Evolutionary conservation across 2,329 filamentous ascomycete genomes (phyloP), one percentile per base, ranked within the genome.

Genomic region (Aspergillus brasiliensis): DNA sequence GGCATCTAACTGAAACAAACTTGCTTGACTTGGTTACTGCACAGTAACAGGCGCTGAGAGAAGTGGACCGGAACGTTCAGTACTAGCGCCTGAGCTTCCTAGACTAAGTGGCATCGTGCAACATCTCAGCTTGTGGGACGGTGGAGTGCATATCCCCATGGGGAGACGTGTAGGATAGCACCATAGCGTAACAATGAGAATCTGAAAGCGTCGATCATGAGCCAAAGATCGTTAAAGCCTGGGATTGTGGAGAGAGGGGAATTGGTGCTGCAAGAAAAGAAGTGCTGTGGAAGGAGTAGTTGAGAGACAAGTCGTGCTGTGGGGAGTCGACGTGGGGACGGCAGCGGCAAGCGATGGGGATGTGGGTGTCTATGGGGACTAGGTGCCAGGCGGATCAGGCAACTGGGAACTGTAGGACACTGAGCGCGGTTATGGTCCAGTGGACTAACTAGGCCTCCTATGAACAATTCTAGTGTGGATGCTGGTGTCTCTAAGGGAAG

Each of bases 291-390:
- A 48, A 21, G 40, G 23, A 17, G 44, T 6, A 13, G 23, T 28
- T 15, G 23, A 31, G 23, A 48, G 46, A 17, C 8, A 48, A 28
- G 23, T 27, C 46, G 8, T 25, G 23, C 3, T 48, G 46, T 48
- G 46, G 46, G 46, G 46, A 48, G 46, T 48, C 8, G 46, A 11
- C 46, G 46, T 48, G 46, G 46, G 25, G 46, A 48, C n/a, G 46
- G 23, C 13, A 28, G 21, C 46, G 8, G 21, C 46, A 27, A 27
- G 25, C 10, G 8, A 34, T 34, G 31, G 11, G 13, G 3, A 17
- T 31, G 46, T 48, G 46, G 25, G 21, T 42, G 44, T n/a, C n/a
- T n/a, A 27, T 48, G 46, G 15, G 46, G 25, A 6, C 31, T 10
- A 3, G 19, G 13, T 19, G 17, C 38, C n/a, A 42, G 15, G n/a